Base-by-base conservation (phyloP, 2,329 filamentous ascomycete genomes). In the Fusarium domesticum region DNA sequence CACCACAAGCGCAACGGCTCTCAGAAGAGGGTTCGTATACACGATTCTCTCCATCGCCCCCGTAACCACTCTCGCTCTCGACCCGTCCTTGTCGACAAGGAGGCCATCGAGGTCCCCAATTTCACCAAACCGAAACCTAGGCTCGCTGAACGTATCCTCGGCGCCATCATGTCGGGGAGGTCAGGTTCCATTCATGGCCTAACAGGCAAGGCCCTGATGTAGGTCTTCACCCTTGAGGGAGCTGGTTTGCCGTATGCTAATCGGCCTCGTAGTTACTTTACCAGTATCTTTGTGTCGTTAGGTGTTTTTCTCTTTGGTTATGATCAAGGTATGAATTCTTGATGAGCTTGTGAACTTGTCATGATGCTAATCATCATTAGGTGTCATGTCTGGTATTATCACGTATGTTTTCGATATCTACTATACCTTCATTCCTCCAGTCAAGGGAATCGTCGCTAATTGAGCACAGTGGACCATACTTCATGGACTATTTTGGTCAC, bases 151-250 rank as follows among this genome's bases (percentile, higher is more conserved):
- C 85, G 83, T 63, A 68, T 87, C 55, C 71, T 97, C 60, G 88
- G 86, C 58, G 70, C 76, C 74, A 85, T 95, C 78, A 96, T 98
- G 91, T 83, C 89, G 57, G 83, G 84, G 65, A 83, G 87, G 54
- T 79, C 83, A 57, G 76, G 80, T 64, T 83, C 86, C 65, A 85
- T 89, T 62, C 87, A 93, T 73, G 93, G 93, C 76, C 80, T 98
- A 59, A 95, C 95, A 61, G 93, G 93, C 73, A 96, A 95, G 76
- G 84, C 92, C 70, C 77, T 98, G 63, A 80, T 98, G 85, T 96
- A 80, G 50, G 75, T 8, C 6, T 41, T 36, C 5, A 17, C 20
- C 6, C 20, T 30, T 25, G 16, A 12, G 16, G 16, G 15, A 30
- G 6, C 17, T 31, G 14, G n/a, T 35, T 36, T 18, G 42, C 45